phyloP scores from a whole-genome alignment of 164 flowering plant species.

The Annona squamosa region DNA sequence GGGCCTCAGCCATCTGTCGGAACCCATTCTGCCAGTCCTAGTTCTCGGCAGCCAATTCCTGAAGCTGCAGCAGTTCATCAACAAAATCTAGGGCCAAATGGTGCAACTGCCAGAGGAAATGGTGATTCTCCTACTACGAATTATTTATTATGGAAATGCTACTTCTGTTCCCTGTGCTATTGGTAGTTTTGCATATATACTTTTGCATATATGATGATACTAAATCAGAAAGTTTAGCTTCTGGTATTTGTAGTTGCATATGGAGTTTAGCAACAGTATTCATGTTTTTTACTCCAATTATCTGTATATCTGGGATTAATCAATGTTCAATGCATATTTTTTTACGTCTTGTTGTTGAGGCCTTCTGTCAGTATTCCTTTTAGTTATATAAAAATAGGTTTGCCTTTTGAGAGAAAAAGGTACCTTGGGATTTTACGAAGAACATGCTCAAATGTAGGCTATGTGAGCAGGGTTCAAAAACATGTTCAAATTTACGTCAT shows the following conservation, averaged over 20 bases:
- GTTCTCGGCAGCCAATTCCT: conserved; percentile 17
- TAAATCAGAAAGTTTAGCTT: conserved; percentile 15
- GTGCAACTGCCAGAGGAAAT: conserved; percentile 21
- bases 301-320: too few species aligned
- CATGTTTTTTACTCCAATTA: too few species aligned
- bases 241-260: background rate
- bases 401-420: too few species aligned
- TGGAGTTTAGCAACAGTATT: background rate
- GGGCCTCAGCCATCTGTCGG: conserved; percentile 35
- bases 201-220: background rate
- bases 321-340: background rate
- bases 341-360: too few species aligned
- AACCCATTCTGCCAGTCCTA: conserved; percentile 15
- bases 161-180: conserved; percentile 5
- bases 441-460: background rate
- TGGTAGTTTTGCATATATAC: conserved; percentile 4
- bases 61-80: conserved; percentile 24
- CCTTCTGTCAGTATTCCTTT: too few species aligned
- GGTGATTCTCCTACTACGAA: conserved; percentile 12
- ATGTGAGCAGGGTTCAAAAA: background rate
- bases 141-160: background rate
- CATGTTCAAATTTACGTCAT: too few species aligned
- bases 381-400: too few species aligned
- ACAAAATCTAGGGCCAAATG: conserved; percentile 19
- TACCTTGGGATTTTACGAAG: background rate